Conservation (phyloP, 202 grass and related monocot species). For the Sporobolus alterniflorus region DNA sequence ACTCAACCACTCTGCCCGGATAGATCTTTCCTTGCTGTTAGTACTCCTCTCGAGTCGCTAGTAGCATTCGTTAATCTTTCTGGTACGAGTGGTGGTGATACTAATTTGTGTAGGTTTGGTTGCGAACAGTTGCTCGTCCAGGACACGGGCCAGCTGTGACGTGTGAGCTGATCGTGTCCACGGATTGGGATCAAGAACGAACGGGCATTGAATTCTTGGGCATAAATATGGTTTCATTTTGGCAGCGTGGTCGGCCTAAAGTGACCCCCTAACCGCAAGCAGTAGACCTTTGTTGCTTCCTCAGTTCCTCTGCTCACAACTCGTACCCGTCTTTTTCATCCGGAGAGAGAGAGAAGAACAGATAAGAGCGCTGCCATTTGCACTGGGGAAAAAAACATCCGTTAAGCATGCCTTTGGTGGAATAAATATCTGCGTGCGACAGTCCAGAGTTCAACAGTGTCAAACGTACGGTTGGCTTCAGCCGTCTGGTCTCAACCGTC, state of each 20-base stretch:
- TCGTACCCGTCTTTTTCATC: not conserved
- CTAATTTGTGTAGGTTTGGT: constrained; percentile 26
- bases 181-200: constrained; percentile 16
- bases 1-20: not conserved
- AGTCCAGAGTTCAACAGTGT: not conserved
- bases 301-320: not conserved
- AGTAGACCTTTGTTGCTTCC: not conserved
- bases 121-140: constrained; percentile 13
- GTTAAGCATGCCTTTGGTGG: not conserved
- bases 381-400: not conserved
- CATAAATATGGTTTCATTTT: constrained; percentile 23
- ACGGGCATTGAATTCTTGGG: constrained; percentile 14
- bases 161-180: constrained; percentile 18
- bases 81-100: not conserved
- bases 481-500: not conserved
- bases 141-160: constrained; percentile 3
- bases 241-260: constrained; percentile 54
- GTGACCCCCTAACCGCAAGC: constrained; percentile 70
- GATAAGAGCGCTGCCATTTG: not conserved
- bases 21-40: not conserved
- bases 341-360: not conserved
- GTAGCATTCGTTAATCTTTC: not conserved
- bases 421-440: not conserved
- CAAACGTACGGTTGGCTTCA: not conserved
- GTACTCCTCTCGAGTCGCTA: not conserved